A percentile compares a stretch with the other conserved stretches of the same genome.
Conservation (phyloP, 495 filamentous ascomycete genomes). For the Extremus antarcticus region DNA sequence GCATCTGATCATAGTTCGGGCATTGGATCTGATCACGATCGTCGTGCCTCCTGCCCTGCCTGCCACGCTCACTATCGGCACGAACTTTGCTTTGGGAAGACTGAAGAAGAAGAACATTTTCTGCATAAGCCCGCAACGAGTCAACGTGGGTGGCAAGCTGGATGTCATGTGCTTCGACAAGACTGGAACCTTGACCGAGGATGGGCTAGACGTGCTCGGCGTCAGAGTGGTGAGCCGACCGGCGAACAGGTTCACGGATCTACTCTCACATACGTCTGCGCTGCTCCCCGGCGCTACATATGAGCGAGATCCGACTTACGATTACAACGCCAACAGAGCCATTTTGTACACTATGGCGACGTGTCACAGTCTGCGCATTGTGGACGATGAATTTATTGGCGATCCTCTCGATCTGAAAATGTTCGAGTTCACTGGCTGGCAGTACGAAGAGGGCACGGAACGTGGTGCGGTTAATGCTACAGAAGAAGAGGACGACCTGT, state of each 20-base stretch:
- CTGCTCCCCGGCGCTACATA: conserved; percentile 46
- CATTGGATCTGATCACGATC: conserved; percentile 93
- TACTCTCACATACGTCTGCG: conserved; percentile 43
- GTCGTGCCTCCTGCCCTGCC: conserved; percentile 96
- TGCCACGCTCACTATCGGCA: conserved; percentile 91
- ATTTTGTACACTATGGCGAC: conserved; percentile 92
- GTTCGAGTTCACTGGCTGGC: conserved; percentile 96
- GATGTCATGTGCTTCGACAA: conserved; percentile 98
- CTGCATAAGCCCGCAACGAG: conserved; percentile 92
- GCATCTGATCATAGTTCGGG: conserved; percentile 83
- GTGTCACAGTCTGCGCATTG: conserved; percentile 79
- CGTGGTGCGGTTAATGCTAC: conserved; percentile 35
- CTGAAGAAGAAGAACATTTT: conserved; percentile 84
- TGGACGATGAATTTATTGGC: conserved; percentile 80
- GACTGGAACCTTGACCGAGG: conserved; percentile 93
- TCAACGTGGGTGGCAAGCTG: conserved; percentile 92
- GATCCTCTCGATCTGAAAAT: conserved; percentile 97
- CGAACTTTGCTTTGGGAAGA: conserved; percentile 82
- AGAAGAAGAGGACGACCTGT: conserved; percentile 55
- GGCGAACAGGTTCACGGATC: conserved; percentile 51
- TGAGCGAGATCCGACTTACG: conserved; percentile 43
- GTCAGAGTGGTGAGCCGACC: conserved; percentile 59
- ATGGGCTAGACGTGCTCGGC: conserved; percentile 90
- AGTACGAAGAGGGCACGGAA: conserved; percentile 74
- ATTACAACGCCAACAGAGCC: conserved; percentile 55